Base-by-base conservation (phyloP, 2,329 filamentous ascomycete species). In the Erysiphe pulchra region DNA sequence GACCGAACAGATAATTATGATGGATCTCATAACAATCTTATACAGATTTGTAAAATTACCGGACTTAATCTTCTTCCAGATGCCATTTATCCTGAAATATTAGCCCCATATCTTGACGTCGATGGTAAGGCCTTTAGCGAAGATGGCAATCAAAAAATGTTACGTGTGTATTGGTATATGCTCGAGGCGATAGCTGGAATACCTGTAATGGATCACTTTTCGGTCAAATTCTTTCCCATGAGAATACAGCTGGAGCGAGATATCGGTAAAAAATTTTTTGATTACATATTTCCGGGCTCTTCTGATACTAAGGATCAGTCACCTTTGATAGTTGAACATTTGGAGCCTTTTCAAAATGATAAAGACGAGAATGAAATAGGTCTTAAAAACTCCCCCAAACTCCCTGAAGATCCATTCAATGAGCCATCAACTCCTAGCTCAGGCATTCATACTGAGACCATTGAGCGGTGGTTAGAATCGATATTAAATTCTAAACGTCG, bases 111-210 rank as follows among this genome's bases (percentile, higher is more conserved):
- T 56, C 64, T 80, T 18, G 80, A 92, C 49, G 70, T 73, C 45
- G 70, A 75, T 59, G 62, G 72, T 59, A 57, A 65, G 51, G 54
- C 65, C 58, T 51, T 65, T 14, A 60, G 68, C 31, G 69, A 73
- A 41, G 61, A 68, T n/a, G 64, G 68, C 45, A 75, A 80, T 49
- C 70, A 71, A 41, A 83, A 85, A 56, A 95, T 95, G 80, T 71
- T 98, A 45, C 75, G 80, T 32, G 82, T 99, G 12, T 90, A 92
- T 58, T 98, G 92, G 84, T 77, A 94, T 58, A 94, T 94, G 84
- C 70, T 98, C 4, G 90, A 98, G 62, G 86, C 90, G 8, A 94
- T 98, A 59, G 90, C 87, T 34, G 90, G 90, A 43, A 98, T 98
- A 50, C 84, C 87, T 0, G 86, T 98, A 31, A 83, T 98, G 68